These are phyloP conservation scores for Avena eriantha DNA, from an alignment of 176 grass and related monocot species.

Conservation along the genomic window DNA sequence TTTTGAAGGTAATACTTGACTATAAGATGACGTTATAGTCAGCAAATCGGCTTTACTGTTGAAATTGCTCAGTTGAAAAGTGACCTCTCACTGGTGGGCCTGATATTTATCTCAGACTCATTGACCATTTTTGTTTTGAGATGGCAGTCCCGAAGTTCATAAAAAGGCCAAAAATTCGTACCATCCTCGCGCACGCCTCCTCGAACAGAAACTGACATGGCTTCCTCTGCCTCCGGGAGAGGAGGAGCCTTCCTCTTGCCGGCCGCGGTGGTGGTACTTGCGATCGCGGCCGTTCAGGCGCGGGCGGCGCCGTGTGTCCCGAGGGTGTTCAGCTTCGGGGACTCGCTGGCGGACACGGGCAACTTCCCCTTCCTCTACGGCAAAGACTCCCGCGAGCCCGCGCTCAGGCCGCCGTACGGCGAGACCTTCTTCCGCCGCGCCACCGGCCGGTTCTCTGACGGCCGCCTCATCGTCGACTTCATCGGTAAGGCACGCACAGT, in stretches of 20 bases:
- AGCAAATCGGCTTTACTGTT: too few relatives aligned
- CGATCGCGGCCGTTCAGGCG: background rate
- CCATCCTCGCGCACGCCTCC: background rate
- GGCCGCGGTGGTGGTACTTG: background rate
- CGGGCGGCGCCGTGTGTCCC: slow-evolving; percentile 50
- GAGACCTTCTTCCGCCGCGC: slow-evolving; percentile 75
- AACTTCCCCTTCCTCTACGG: slow-evolving; percentile 55
- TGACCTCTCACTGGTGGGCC: background rate
- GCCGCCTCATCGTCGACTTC: slow-evolving; percentile 80
- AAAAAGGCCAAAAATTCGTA: background rate
- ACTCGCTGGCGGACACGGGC: slow-evolving; percentile 88
- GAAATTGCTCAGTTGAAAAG: too few relatives aligned
- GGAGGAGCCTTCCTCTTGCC: background rate
- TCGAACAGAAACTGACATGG: slow-evolving; percentile 32
- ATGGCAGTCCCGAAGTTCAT: background rate
- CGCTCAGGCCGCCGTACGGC: slow-evolving; percentile 63
- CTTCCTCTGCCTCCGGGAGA: slow-evolving; percentile 16
- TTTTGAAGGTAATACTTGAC: too few relatives aligned
- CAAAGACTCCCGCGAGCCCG: slow-evolving; percentile 44
- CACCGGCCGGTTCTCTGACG: slow-evolving; percentile 81
- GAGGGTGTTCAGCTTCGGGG: slow-evolving; percentile 76
- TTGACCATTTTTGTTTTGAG: background rate
- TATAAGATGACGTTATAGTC: too few relatives aligned
- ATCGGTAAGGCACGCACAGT: slow-evolving; percentile 46
- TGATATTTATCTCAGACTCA: background rate